Base-by-base conservation (phyloP, 1,284 basidiomycete genomes). In the Somion occarium region DNA sequence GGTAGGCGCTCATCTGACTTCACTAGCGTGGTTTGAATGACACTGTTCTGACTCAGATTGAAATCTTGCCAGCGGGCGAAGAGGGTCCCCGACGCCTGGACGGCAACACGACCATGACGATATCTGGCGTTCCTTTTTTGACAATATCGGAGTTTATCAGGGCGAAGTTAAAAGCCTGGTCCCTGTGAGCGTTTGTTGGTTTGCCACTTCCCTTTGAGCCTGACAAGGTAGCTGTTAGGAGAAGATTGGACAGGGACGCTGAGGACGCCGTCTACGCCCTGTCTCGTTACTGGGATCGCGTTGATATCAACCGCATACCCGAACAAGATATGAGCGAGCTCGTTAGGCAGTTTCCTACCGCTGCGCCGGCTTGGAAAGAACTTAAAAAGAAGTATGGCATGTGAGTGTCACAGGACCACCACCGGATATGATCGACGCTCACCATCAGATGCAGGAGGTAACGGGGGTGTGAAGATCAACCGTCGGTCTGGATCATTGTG, bases 321-420 rank as follows among this genome's bases (percentile, higher is more conserved):
- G 87, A 91, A 65, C 77, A 81, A 53, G 87, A 91, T 63, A 91
- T 91, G 88, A 80, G 79, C 52, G 73, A 77, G 24, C 88, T 91
- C 59, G 81, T 84, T 24, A 63, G 71, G 15, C 71, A 70, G 37
- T 74, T 85, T 59, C 65, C 73, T 37, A 67, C 73, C 12, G 83
- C 76, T 30, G 78, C 74, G 5, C 74, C 83, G 23, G 82, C 82
- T 7, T 90, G 87, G 87, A 67, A 70, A 44, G 81, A 86, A 39
- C 69, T 90, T 52, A 82, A 78, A 66, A 75, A 76, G 67, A 88
- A 85, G 64, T 90, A 90, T 60, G 76, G 82, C 58, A 62, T 65
- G 68, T 69, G 54, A 61, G 64, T 59, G 24, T 38, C 34, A 25
- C 49, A 18, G n/a, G 37, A 39, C 37, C 15, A 3, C 18, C 12